phyloP scores from a whole-genome alignment of 163 green algal species.

The Scenedesmus sp. region DNA sequence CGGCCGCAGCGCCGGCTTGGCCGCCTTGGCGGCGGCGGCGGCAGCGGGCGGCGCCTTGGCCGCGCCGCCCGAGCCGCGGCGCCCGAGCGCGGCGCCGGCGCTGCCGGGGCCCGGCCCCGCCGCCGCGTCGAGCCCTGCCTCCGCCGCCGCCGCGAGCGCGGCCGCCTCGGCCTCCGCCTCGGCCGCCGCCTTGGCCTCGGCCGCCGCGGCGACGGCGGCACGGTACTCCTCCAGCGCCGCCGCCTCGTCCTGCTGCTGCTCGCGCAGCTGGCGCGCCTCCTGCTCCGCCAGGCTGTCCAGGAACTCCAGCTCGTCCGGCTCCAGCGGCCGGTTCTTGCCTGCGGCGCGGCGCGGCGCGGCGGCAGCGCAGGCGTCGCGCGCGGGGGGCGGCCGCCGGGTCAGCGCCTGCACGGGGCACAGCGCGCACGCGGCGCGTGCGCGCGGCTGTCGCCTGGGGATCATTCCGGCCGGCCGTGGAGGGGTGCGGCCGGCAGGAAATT shows the following conservation, averaged over 20 bases:
- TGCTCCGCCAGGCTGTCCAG: constrained; percentile 65
- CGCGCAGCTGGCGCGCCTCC: constrained; percentile 40
- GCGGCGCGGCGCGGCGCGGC: background rate
- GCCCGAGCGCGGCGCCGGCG: background rate
- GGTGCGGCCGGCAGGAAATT: too few relatives aligned
- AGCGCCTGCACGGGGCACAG: background rate
- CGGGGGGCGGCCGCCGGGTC: too few relatives aligned
- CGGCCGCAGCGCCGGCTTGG: constrained; percentile 6
- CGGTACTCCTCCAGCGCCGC: constrained; percentile 56
- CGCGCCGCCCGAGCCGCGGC: background rate
- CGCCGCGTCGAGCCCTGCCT: too few relatives aligned
- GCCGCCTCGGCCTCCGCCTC: background rate
- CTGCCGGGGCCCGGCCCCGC: background rate
- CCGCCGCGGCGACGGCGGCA: constrained; percentile 39
- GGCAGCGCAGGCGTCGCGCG: background rate
- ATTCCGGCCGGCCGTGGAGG: background rate
- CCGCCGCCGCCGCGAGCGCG: background rate
- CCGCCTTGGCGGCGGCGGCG: background rate
- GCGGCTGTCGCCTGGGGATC: too few relatives aligned
- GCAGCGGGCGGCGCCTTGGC: background rate
- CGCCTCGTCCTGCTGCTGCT: constrained; percentile 33
- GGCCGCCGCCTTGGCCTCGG: constrained; percentile 10
- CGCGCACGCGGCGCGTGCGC: too few relatives aligned
- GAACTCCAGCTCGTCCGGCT: constrained; percentile 85
- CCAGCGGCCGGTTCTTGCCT: constrained; percentile 87